Conservation (phyloP, 768 basidiomycete genomes). For the Hebeloma cylindrosporum region DNA sequence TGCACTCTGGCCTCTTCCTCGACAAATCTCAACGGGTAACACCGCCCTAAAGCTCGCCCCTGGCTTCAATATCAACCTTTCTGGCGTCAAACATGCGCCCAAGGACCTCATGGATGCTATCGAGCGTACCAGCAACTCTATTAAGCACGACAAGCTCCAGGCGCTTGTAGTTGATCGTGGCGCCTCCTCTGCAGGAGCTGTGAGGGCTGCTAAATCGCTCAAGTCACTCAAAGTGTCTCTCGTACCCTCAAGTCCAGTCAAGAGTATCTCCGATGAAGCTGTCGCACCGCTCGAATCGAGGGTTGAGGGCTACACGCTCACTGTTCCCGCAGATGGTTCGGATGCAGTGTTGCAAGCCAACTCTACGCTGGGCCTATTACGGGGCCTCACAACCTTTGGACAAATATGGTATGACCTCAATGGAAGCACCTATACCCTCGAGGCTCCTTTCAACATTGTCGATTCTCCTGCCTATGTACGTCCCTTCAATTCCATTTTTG, state of each 20-base stretch:
- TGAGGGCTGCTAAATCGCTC: conserved; percentile 44
- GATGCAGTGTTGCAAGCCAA: conserved; percentile 57
- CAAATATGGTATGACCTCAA: conserved; percentile 64
- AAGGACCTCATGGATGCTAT: conserved; percentile 58
- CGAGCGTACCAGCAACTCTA: conserved; percentile 40
- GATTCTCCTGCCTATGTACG: conserved; percentile 69
- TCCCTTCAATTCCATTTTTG: conserved; percentile 12
- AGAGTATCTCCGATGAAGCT: conserved; percentile 56
- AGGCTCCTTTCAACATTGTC: conserved; percentile 56
- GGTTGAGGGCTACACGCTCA: conserved; percentile 61
- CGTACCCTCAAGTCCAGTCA: conserved; percentile 29
- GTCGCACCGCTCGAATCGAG: conserved; percentile 49
- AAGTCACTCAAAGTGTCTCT: conserved; percentile 46
- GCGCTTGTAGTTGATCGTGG: conserved; percentile 63
- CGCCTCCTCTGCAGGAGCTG: conserved; percentile 41
- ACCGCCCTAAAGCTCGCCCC: conserved; percentile 36
- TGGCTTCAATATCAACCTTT: conserved; percentile 41
- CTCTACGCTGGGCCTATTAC: conserved; percentile 64
- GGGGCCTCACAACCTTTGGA: conserved; percentile 74
- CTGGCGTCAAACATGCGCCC: conserved; percentile 45
- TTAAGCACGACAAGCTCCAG: conserved; percentile 56
- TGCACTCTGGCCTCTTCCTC: conserved; percentile 42
- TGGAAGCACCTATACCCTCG: conserved; percentile 52
- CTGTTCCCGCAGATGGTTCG: conserved; percentile 56
- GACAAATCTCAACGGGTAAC: conserved; percentile 42